phyloP scores from a whole-genome alignment of 805 yeast genomes.

The Wickerhamiella australiensis region DNA sequence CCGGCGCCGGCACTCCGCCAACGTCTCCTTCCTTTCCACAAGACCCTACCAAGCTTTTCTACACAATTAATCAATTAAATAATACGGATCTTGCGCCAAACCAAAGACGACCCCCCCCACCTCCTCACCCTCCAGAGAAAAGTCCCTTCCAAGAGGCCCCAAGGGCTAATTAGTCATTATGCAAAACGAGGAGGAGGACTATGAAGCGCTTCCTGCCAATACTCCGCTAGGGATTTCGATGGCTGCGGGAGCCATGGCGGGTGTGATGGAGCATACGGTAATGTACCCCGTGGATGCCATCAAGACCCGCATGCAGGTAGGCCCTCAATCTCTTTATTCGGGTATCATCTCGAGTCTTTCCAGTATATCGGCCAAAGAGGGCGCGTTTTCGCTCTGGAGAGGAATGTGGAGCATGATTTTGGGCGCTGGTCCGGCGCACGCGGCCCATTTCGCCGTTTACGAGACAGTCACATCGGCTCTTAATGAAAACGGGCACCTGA shows the following conservation, averaged over 20 bases:
- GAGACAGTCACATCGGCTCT: slow-evolving; percentile 61
- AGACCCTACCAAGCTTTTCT: too few species aligned
- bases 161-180: slow-evolving; percentile 4
- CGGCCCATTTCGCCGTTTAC: slow-evolving; percentile 88
- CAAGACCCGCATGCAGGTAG: slow-evolving; percentile 86
- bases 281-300: slow-evolving; percentile 96
- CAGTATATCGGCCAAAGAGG: slow-evolving; percentile 73
- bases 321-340: slow-evolving; percentile 24
- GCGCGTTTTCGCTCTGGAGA: slow-evolving; percentile 79
- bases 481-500: slow-evolving; percentile 31
- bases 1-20: too few species aligned
- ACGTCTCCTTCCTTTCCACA: too few species aligned
- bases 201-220: slow-evolving; percentile 80
- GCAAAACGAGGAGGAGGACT: slow-evolving; percentile 37
- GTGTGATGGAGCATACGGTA: slow-evolving; percentile 94
- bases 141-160: background rate
- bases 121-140: too few species aligned
- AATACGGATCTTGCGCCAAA: too few species aligned
- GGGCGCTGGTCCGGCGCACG: slow-evolving; percentile 99
- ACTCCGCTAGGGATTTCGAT: slow-evolving; percentile 75
- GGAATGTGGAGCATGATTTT: slow-evolving; percentile 84
- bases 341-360: slow-evolving; percentile 55
- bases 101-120: too few species aligned
- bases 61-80: too few species aligned
- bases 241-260: slow-evolving; percentile 96